Conservation (phyloP, 768 basidiomycete species). For the Ramaria rubella region DNA sequence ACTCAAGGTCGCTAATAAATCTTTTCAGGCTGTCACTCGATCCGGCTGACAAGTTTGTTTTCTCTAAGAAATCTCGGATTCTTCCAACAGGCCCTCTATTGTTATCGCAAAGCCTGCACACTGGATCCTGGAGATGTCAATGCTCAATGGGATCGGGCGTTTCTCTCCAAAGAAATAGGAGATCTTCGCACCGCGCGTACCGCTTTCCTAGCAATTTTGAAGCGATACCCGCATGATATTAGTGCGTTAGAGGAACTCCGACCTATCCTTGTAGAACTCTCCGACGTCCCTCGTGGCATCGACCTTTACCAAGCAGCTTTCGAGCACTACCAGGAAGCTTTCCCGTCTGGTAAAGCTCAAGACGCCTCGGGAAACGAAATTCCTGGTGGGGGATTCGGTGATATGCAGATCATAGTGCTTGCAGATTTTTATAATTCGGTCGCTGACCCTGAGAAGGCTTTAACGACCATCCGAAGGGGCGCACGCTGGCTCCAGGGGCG, state of each 20-base stretch:
- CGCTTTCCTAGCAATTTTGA: slow-evolving; percentile 65
- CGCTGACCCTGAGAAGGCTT: slow-evolving; percentile 59
- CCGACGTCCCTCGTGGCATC: slow-evolving; percentile 59
- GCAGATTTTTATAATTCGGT: slow-evolving; percentile 77
- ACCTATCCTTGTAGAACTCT: slow-evolving; percentile 66
- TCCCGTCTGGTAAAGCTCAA: slow-evolving; percentile 40
- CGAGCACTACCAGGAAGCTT: slow-evolving; percentile 50
- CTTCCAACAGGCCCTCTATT: slow-evolving; percentile 85
- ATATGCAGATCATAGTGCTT: slow-evolving; percentile 73
- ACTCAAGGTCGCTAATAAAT: slow-evolving; percentile 50
- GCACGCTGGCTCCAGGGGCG: slow-evolving; percentile 91
- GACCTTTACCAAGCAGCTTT: slow-evolving; percentile 69
- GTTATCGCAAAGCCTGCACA: slow-evolving; percentile 75
- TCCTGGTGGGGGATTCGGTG: slow-evolving; percentile 38
- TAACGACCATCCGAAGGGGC: slow-evolving; percentile 65
- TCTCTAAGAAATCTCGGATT: slow-evolving; percentile 69
- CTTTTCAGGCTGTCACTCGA: background rate
- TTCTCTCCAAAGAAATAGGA: slow-evolving; percentile 68
- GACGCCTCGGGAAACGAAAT: slow-evolving; percentile 20
- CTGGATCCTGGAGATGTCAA: slow-evolving; percentile 77
- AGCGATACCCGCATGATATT: slow-evolving; percentile 71
- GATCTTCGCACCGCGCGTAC: slow-evolving; percentile 56
- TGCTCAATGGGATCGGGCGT: slow-evolving; percentile 85
- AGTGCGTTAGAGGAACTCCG: slow-evolving; percentile 73
- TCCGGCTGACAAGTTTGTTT: background rate